These are phyloP conservation scores for Musa balbisiana DNA, from an alignment of 202 grass and related monocot species.

Conservation along the genomic window DNA sequence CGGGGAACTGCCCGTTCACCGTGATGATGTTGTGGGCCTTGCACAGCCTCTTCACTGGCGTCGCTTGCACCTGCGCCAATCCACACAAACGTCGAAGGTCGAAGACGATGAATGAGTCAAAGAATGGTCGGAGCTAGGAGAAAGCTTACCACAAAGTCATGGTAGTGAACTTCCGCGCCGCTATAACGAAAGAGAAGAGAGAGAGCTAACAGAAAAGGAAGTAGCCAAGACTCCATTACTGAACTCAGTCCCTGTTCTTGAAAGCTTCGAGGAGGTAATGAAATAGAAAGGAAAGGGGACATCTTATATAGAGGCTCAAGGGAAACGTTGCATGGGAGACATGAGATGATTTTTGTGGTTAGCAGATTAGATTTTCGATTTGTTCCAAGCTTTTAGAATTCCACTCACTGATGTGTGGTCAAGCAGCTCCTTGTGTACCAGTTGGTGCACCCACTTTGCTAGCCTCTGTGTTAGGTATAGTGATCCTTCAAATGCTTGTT, in stretches of 20 bases:
- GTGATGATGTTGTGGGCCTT: slow-evolving; percentile 35
- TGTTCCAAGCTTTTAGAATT: not conserved
- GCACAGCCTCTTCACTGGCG: slow-evolving; percentile 82
- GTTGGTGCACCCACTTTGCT: slow-evolving; percentile 12
- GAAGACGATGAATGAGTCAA: too few relatives aligned
- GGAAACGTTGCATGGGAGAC: too few relatives aligned
- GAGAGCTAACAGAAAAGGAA: slow-evolving; percentile 10
- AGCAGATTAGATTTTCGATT: slow-evolving; percentile 5
- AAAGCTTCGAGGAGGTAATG: not conserved
- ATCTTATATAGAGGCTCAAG: too few relatives aligned
- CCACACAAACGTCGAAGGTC: not conserved
- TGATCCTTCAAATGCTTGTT: slow-evolving; percentile 5
- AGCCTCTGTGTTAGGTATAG: not conserved
- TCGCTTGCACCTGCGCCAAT: slow-evolving; percentile 42
- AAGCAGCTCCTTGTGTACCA: not conserved
- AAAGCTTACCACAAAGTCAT: slow-evolving; percentile 60
- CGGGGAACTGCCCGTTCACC: slow-evolving; percentile 80
- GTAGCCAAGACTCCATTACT: not conserved
- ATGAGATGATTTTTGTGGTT: not conserved
- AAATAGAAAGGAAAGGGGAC: not conserved
- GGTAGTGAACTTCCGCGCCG: slow-evolving; percentile 42
- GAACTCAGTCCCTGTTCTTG: slow-evolving; percentile 8
- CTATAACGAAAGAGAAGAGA: slow-evolving; percentile 8
- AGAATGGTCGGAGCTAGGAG: not conserved
- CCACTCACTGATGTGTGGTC: not conserved